A percentile compares a stretch with the other conserved stretches of the same genome.
These are phyloP conservation scores for Sporothrix brunneoviolacea DNA, from an alignment of 2,329 filamentous ascomycete species.

Conservation along the genomic window DNA sequence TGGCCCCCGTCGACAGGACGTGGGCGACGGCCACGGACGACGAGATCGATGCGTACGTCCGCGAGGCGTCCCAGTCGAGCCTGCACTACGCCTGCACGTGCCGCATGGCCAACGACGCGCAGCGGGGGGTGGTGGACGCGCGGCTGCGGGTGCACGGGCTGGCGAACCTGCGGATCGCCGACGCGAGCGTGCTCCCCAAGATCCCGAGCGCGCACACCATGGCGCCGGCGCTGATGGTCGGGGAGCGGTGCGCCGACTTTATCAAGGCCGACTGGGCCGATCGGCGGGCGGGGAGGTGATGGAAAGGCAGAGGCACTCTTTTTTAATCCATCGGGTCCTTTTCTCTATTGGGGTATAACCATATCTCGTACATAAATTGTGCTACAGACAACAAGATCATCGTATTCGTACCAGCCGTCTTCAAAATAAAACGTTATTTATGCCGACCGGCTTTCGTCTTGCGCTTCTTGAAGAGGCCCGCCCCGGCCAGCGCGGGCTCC, in stretches of 20 bases:
- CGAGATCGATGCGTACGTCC: slow-evolving; percentile 25
- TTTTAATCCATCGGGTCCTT: not conserved
- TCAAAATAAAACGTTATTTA: no score
- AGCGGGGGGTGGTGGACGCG: slow-evolving; percentile 22
- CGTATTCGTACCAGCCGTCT: no score
- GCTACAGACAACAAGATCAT: no score
- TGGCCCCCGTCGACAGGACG: slow-evolving; percentile 8
- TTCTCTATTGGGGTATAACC: no score
- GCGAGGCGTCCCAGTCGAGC: slow-evolving; percentile 18
- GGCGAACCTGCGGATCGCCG: slow-evolving; percentile 20
- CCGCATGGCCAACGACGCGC: slow-evolving; percentile 25
- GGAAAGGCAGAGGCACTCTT: not conserved
- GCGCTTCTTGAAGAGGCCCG: slow-evolving; percentile 71
- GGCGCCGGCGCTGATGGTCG: slow-evolving; percentile 26
- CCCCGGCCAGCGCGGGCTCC: slow-evolving; percentile 14
- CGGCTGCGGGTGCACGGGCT: slow-evolving; percentile 22
- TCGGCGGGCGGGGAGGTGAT: not conserved
- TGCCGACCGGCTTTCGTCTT: no score
- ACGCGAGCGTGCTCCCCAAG: slow-evolving; percentile 27
- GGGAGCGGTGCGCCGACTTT: slow-evolving; percentile 27
- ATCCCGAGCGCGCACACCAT: slow-evolving; percentile 26
- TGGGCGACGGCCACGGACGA: slow-evolving; percentile 25
- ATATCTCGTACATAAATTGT: no score
- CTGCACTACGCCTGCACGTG: slow-evolving; percentile 37
- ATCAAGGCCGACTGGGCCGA: slow-evolving; percentile 19